phyloP scores from a whole-genome alignment of 2,329 filamentous ascomycete genomes.

The Remersonia thermophila region DNA sequence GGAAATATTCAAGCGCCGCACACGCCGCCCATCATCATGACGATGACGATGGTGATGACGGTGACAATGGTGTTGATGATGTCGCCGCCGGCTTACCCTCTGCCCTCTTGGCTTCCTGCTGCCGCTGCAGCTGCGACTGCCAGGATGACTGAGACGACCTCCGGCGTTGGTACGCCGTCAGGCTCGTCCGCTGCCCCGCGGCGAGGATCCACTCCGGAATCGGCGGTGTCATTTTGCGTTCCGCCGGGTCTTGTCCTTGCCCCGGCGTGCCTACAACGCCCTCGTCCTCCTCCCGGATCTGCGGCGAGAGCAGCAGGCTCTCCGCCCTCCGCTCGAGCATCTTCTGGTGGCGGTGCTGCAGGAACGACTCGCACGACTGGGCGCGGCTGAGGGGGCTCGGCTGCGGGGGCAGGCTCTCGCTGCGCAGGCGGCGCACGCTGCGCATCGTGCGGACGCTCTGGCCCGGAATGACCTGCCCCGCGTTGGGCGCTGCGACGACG shows the following conservation, averaged over 20 bases:
- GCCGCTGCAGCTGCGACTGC: not conserved
- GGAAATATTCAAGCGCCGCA: too few species aligned
- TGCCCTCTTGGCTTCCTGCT: not conserved
- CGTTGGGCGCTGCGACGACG: conserved; percentile 57
- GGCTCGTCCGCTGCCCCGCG: conserved; percentile 37
- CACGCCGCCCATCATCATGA: too few species aligned
- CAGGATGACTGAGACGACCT: conserved; percentile 9
- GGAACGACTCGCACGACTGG: conserved; percentile 37
- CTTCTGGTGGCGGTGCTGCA: not conserved
- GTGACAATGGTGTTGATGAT: too few species aligned
- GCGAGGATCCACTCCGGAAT: conserved; percentile 50
- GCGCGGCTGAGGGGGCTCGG: conserved; percentile 38
- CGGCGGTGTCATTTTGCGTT: conserved; percentile 43
- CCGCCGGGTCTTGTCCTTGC: conserved; percentile 8
- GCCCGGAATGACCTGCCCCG: conserved; percentile 45
- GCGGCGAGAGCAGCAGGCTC: conserved; percentile 12
- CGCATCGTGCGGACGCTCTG: conserved; percentile 37
- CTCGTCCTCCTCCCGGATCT: conserved; percentile 19
- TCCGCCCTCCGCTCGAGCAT: conserved; percentile 10
- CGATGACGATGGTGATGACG: too few species aligned
- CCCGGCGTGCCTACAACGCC: conserved; percentile 14
- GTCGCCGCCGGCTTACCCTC: too few species aligned
- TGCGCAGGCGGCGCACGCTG: conserved; percentile 41
- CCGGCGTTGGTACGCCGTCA: conserved; percentile 31
- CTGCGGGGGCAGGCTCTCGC: conserved; percentile 38